phyloP scores from a whole-genome alignment of 441 rosid species.

The Brassica balearica region DNA sequence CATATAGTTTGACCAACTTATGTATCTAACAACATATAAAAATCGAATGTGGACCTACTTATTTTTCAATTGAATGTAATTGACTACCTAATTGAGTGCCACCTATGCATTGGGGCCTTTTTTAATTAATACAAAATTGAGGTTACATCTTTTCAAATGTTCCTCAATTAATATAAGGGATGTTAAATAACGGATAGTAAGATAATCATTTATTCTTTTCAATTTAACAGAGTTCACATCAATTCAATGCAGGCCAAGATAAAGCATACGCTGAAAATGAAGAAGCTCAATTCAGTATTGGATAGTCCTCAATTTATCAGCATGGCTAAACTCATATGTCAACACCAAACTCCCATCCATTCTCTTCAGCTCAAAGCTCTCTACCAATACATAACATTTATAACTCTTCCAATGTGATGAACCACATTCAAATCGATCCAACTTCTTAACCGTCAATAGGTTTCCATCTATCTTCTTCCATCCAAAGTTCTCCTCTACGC shows the following conservation, averaged over 20 bases:
- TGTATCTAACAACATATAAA: too few species aligned
- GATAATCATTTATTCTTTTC: not conserved
- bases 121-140: too few species aligned
- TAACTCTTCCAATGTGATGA: conserved; percentile 46
- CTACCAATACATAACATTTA: conserved; percentile 51
- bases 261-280: not conserved
- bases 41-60: too few species aligned
- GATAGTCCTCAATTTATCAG: conserved; percentile 38
- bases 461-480: conserved; percentile 45
- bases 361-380: conserved; percentile 54
- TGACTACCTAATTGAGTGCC: too few species aligned
- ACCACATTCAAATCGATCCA: conserved; percentile 36
- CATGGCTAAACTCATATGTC: conserved; percentile 50
- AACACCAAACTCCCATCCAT: conserved; percentile 53
- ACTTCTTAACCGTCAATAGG: conserved; percentile 32
- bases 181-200: too few species aligned
- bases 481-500: conserved; percentile 51
- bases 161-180: too few species aligned
- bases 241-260: not conserved
- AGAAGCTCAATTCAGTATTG: conserved; percentile 43
- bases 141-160: too few species aligned
- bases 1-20: too few species aligned
- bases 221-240: conserved; percentile 8
- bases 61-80: too few species aligned
- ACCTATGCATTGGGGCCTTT: too few species aligned